Conservation (phyloP, 2,329 filamentous ascomycete genomes). For the Fusarium annulatum region DNA sequence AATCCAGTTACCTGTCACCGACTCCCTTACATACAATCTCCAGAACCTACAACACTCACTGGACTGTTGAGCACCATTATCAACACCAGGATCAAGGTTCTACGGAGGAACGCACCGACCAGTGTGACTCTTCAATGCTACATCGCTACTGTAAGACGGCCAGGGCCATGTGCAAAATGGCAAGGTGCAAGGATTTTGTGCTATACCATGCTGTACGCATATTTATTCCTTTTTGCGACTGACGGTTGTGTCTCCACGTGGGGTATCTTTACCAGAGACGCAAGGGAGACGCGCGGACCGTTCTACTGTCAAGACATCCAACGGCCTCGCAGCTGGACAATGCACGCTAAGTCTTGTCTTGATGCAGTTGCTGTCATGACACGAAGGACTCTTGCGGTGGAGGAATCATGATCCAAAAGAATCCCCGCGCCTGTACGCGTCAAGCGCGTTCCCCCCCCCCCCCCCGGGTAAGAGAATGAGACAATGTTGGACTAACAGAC, state of each 20-base stretch:
- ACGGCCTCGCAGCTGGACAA: constrained; percentile 12
- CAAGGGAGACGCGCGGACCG: constrained; percentile 26
- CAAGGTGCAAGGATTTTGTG: constrained; percentile 18
- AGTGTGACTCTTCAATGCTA: constrained; percentile 26
- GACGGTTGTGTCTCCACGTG: constrained; percentile 32
- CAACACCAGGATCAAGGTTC: constrained; percentile 2
- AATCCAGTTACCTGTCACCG: not conserved
- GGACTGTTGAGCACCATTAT: not conserved
- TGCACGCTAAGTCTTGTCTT: not conserved
- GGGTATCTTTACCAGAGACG: constrained; percentile 9
- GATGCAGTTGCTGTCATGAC: not conserved
- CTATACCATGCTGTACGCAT: not conserved
- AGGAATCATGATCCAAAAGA: not conserved
- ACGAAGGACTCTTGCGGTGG: not conserved
- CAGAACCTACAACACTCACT: not conserved
- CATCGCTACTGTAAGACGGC: constrained; percentile 4
- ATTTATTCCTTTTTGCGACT: constrained; percentile 1
- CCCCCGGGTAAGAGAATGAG: not conserved
- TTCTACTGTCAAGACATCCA: constrained; percentile 23
- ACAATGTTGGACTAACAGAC: not conserved
- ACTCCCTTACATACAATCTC: not conserved
- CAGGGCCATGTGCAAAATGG: constrained; percentile 4
- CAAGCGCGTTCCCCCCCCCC: not conserved
- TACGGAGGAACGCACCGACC: not conserved
- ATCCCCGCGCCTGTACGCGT: constrained; percentile 1